Evolutionary conservation across 2,329 filamentous ascomycete species (phyloP), one percentile per base, ranked within the genome.

Genomic region (Penicillium glabrum): DNA sequence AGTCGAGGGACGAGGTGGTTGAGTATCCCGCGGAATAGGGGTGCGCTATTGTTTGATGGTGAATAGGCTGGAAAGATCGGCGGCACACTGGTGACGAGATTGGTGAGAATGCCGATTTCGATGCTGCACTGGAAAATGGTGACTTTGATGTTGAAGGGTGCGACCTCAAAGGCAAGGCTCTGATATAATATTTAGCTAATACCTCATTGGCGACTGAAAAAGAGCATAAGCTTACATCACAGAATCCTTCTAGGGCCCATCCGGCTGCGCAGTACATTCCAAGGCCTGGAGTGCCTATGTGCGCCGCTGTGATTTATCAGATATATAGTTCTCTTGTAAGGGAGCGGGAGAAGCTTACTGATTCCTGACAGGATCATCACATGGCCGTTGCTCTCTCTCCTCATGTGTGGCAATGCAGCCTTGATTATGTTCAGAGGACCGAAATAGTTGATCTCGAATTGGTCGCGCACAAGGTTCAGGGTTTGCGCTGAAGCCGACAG

Each of bases 341-440:
- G 7, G 2, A 9, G 31, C 26, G 16, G 9, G n/a, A 9, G n/a
- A 5, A 57, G 37, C 70, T 63, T 75, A 83, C 81, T 93, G 58
- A 96, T 92, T 60, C 91, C 93, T 7, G 91, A 95, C 49, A 98
- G 82, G 54, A 96, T 85, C 61, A 98, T 88, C 61, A 98, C 89
- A 73, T 99, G 95, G 0, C 95, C 95, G 9, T 88, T 92, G 65
- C 89, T 87, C 69, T 93, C 89, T 58, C 83, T 81, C 44, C 95
- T 84, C 73, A 98, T 88, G 53, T 87, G 83, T 1, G 93, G 92
- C 23, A 99, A 81, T 1, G 87, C 83, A 14, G 93, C 90, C 73
- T 95, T 96, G 79, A 98, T 96, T 71, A 96, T 91, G 76, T 98
- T 98, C 73, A 98, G 89, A 56, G 96, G 92, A 1, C 91, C 91